These are phyloP conservation scores for Dictyophora rubrovolvata DNA, from an alignment of 768 basidiomycete genomes.

Conservation along the genomic window DNA sequence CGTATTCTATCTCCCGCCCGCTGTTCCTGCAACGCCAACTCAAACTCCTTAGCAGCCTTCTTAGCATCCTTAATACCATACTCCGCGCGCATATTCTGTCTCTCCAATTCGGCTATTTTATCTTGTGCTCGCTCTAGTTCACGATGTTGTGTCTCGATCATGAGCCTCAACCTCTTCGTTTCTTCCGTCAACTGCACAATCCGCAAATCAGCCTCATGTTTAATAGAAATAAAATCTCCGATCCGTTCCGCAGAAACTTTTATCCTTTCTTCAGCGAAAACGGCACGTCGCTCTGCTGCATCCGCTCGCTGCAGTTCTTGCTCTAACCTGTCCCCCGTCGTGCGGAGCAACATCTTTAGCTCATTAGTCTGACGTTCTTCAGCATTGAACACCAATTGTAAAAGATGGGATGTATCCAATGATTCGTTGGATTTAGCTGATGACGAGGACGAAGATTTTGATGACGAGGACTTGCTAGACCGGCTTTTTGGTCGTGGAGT, in stretches of 20 bases:
- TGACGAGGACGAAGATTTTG: not conserved
- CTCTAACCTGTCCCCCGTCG: conserved; percentile 44
- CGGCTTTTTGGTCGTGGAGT: not conserved
- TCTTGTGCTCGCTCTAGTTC: conserved; percentile 27
- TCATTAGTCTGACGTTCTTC: conserved; percentile 49
- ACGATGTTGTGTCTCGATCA: conserved; percentile 36
- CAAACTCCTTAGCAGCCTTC: not conserved
- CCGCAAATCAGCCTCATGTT: conserved; percentile 29
- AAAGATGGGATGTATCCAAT: conserved; percentile 10
- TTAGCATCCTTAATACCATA: conserved; percentile 16
- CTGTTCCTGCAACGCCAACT: conserved; percentile 18
- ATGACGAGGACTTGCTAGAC: not conserved
- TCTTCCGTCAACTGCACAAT: conserved; percentile 32
- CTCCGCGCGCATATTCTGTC: conserved; percentile 29
- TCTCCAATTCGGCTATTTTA: conserved; percentile 25
- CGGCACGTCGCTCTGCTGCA: conserved; percentile 39
- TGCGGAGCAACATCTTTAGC: conserved; percentile 42
- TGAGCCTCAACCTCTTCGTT: conserved; percentile 34
- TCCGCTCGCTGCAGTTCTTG: conserved; percentile 47
- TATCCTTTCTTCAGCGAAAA: conserved; percentile 39
- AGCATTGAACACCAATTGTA: conserved; percentile 34
- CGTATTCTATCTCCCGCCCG: conserved; percentile 12
- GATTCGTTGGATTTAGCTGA: not conserved
- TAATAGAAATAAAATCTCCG: conserved; percentile 31
- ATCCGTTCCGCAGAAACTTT: conserved; percentile 31